phyloP scores from a whole-genome alignment of 1,284 basidiomycete species.

The Microbotryum silenes-acaulis region DNA sequence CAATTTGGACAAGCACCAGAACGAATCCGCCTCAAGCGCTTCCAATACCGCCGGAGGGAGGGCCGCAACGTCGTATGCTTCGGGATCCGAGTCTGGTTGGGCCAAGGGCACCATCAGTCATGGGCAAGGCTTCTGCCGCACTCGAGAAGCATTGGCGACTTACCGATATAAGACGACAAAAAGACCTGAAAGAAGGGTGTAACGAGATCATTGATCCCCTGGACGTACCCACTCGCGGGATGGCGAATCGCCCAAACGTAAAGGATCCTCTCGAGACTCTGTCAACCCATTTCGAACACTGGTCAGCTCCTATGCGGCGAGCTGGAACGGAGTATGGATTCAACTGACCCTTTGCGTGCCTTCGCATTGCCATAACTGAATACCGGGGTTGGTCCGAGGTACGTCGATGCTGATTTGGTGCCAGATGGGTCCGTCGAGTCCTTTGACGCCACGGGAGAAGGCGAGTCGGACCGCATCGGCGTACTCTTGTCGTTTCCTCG shows the following conservation, averaged over 20 bases:
- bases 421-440: slow-evolving; percentile 87
- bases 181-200: slow-evolving; percentile 94
- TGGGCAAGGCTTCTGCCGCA: not conserved
- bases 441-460: slow-evolving; percentile 74
- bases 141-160: not conserved
- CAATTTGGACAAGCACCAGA: slow-evolving; percentile 90
- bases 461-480: slow-evolving; percentile 78
- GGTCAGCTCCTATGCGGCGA: slow-evolving; percentile 6
- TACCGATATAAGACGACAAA: slow-evolving; percentile 80
- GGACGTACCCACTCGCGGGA: slow-evolving; percentile 91
- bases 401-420: slow-evolving; percentile 98
- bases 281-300: slow-evolving; percentile 17
- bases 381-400: slow-evolving; percentile 84
- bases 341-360: slow-evolving; percentile 71
- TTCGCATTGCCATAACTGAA: slow-evolving; percentile 77
- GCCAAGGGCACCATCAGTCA: not conserved
- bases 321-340: not conserved
- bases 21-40: slow-evolving; percentile 87
- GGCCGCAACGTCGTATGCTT: slow-evolving; percentile 69
- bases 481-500: slow-evolving; percentile 88
- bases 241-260: slow-evolving; percentile 98
- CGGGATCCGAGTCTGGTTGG: slow-evolving; percentile 68
- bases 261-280: slow-evolving; percentile 84
- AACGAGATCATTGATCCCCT: slow-evolving; percentile 93
- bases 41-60: slow-evolving; percentile 62